These are phyloP conservation scores for Globisporangium heterothallicum DNA, from an alignment of 352 stramenopile genomes.

Conservation along the genomic window DNA sequence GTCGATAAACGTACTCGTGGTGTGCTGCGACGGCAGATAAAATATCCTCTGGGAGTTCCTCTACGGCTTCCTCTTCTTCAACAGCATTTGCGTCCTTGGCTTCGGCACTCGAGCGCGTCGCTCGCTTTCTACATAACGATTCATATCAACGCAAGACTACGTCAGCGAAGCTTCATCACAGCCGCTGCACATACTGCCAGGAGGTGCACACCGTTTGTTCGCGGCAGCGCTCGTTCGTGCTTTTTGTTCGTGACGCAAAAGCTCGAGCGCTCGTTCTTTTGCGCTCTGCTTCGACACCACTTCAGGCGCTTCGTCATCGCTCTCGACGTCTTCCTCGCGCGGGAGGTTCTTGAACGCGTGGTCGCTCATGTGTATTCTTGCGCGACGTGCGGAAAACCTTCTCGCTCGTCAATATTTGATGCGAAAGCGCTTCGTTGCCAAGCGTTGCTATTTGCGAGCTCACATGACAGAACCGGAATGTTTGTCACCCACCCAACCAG, in stretches of 20 bases:
- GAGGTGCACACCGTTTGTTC: slow-evolving; percentile 39
- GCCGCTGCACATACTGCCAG: background rate
- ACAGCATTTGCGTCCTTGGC: slow-evolving; percentile 8
- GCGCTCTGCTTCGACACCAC: slow-evolving; percentile 71
- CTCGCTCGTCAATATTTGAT: background rate
- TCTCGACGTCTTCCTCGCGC: slow-evolving; percentile 20
- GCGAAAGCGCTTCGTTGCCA: background rate
- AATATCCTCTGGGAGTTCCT: slow-evolving; percentile 58
- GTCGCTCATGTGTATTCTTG: slow-evolving; percentile 1
- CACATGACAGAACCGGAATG: background rate
- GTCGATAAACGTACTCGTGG: slow-evolving; percentile 40
- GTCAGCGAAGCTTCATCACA: background rate
- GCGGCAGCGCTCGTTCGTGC: slow-evolving; percentile 28
- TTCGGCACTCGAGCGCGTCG: slow-evolving; percentile 5
- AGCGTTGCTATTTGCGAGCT: background rate
- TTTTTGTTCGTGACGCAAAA: slow-evolving; percentile 45
- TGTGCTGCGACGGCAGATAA: slow-evolving; percentile 58
- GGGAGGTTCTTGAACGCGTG: slow-evolving; percentile 19
- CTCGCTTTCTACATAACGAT: slow-evolving; percentile 32
- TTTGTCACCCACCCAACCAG: slow-evolving; percentile 8
- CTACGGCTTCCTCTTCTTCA: slow-evolving; percentile 20
- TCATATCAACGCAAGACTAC: background rate
- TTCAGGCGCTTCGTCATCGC: slow-evolving; percentile 74
- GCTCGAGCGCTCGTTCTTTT: slow-evolving; percentile 41
- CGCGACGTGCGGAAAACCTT: background rate